A percentile compares a stretch with the other conserved stretches of the same genome.
Conservation (phyloP, 2,329 filamentous ascomycete species). For the Cryphonectria parasitica region DNA sequence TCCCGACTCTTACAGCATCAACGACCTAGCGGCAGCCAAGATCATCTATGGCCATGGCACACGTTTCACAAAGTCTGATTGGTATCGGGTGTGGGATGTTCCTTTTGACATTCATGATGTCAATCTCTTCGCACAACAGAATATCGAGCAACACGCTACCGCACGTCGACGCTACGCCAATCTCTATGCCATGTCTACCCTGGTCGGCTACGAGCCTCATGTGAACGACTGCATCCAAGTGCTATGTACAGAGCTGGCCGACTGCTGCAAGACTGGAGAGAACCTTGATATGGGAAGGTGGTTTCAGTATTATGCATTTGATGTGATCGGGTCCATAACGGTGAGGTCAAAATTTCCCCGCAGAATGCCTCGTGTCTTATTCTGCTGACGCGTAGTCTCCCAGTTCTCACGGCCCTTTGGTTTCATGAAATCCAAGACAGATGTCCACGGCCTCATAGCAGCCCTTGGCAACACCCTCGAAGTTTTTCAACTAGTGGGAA, state of each 20-base stretch:
- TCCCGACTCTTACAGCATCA: constrained; percentile 21
- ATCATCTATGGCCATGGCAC: constrained; percentile 25
- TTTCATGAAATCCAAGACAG: constrained; percentile 50
- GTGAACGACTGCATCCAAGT: constrained; percentile 52
- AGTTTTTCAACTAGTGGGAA: background rate
- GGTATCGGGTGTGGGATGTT: constrained; percentile 12
- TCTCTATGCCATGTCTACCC: constrained; percentile 51
- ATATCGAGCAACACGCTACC: constrained; percentile 43
- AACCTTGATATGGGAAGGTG: constrained; percentile 45
- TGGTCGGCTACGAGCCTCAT: constrained; percentile 52
- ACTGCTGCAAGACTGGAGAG: constrained; percentile 38
- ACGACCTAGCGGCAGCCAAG: constrained; percentile 16
- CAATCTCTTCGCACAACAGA: constrained; percentile 39
- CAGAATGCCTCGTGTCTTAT: background rate
- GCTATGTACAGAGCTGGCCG: constrained; percentile 42
- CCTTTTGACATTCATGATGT: background rate
- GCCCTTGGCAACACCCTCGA: constrained; percentile 34
- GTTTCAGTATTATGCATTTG: constrained; percentile 53
- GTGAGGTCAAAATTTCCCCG: background rate
- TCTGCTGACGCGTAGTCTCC: constrained; percentile 58
- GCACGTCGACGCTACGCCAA: constrained; percentile 46
- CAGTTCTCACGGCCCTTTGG: constrained; percentile 47
- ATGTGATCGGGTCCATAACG: constrained; percentile 57
- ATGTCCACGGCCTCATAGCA: constrained; percentile 53
- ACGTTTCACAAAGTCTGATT: constrained; percentile 13